Evolutionary conservation across 2,329 filamentous ascomycete genomes (phyloP), one percentile per base, ranked within the genome.

Genomic region (Chaetomium strumarium): DNA sequence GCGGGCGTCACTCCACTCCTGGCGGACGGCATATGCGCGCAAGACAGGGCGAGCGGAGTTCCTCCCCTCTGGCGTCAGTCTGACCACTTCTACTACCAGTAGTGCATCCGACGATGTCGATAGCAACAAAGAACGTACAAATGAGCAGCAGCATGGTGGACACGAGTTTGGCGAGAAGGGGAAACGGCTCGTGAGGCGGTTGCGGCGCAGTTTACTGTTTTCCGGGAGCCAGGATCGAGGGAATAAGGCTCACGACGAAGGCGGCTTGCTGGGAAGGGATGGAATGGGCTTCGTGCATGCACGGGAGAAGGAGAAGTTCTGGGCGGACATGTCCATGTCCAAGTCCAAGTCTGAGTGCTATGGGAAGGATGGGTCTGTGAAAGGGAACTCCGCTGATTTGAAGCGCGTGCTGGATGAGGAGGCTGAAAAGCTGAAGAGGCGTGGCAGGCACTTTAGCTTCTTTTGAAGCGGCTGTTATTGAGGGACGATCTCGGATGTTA

Each of bases 11-110:
- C 64, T 83, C 2, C 67, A 67, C 30, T 58, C 64, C 4, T 83
- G 77, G 72, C 77, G 79, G 62, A 68, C 75, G 53, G 57, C 55
- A 3, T 81, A 76, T 59, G 77, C 78, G 29, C 69, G 72, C 8
- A 67, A 62, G 3, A 57, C 62, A 41, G 63, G 66, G 10, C 68
- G 70, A n/a, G 63, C 68, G 2, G 58, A 56, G 13, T 64, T 79
- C 5, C 66, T 78, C 0, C 74, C 76, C 0, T 53, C 60, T 2
- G 71, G 71, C 7, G 24, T 24, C 24, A 24, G 24, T 24, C 24
- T 24, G 24, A 24, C 24, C 4, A 24, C 24, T 24, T 4, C 24
- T 24, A 24, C 24, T 24, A 7, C 5, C 33, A 14, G 33, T 34
- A 14, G 11, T 14, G 12, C 24, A 24, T 24, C 4, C 7, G 24